phyloP scores from a whole-genome alignment of 768 basidiomycete species.

The Xanthoconium stramineum region DNA sequence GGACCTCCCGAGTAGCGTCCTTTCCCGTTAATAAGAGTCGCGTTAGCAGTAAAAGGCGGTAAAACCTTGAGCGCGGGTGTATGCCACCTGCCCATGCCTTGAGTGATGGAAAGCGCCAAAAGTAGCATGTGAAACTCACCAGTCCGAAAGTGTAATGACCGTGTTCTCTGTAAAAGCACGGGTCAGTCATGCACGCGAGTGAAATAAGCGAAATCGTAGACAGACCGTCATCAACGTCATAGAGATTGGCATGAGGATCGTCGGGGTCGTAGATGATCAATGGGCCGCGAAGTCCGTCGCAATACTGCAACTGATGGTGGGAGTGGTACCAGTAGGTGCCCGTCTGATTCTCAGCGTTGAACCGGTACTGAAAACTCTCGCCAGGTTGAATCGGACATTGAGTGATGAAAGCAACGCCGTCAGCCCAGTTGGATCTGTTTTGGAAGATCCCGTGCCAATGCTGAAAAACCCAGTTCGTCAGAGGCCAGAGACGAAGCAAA shows the following conservation, averaged over 20 bases:
- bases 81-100: conserved; percentile 26
- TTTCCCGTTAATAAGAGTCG: conserved; percentile 45
- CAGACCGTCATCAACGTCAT: conserved; percentile 47
- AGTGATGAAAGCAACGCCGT: conserved; percentile 42
- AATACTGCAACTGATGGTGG: conserved; percentile 38
- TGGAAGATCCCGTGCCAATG: conserved; percentile 37
- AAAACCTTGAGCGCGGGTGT: conserved; percentile 14
- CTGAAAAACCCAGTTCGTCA: conserved; percentile 9
- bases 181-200: not conserved
- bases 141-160: conserved; percentile 43
- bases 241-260: conserved; percentile 40
- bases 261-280: conserved; percentile 45
- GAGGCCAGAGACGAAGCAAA: not conserved
- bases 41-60: conserved; percentile 29
- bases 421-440: conserved; percentile 32
- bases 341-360: conserved; percentile 36
- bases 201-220: not conserved
- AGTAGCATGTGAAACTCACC: conserved; percentile 29
- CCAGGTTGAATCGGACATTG: conserved; percentile 44
- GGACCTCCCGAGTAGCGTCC: conserved; percentile 39
- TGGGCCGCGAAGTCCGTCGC: conserved; percentile 42
- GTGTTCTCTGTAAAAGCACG: conserved; percentile 33
- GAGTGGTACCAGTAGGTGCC: conserved; percentile 53
- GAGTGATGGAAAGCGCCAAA: not conserved
- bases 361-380: conserved; percentile 40